These are phyloP conservation scores for Epichloe gansuensis DNA, from an alignment of 2,329 filamentous ascomycete species.

Conservation along the genomic window DNA sequence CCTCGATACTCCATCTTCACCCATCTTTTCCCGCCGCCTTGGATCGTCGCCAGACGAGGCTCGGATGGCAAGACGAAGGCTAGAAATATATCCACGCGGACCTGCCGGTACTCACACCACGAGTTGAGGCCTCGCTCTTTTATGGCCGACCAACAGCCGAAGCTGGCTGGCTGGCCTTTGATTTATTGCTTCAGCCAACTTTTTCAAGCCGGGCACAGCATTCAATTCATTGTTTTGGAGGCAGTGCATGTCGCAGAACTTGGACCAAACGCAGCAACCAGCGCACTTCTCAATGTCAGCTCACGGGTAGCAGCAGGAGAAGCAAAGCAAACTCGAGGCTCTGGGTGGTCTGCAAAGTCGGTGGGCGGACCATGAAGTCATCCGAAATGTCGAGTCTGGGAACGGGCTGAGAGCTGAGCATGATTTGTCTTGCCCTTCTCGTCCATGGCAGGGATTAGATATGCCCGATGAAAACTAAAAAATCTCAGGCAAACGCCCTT, in stretches of 20 bases:
- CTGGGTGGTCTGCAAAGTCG: background rate
- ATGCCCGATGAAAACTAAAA: no score
- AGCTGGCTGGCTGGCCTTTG: background rate
- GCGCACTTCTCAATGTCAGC: background rate
- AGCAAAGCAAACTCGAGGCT: background rate
- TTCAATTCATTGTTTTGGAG: background rate
- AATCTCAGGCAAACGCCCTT: no score
- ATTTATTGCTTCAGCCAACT: background rate
- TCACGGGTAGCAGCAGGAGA: background rate
- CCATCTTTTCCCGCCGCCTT: no score
- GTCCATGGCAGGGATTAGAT: no score
- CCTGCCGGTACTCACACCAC: no score
- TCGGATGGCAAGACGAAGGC: no score
- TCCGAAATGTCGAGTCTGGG: background rate
- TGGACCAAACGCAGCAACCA: background rate
- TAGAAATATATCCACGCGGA: no score
- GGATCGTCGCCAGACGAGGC: no score
- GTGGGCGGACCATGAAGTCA: background rate
- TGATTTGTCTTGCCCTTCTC: no score
- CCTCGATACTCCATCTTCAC: background rate
- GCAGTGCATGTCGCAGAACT: slow-evolving; percentile 4
- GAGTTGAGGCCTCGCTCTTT: no score
- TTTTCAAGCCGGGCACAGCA: background rate
- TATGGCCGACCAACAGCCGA: no score
- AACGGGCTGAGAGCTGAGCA: no score